Conservation (phyloP, 2,329 filamentous ascomycete species). For the Lachnellula willkommii region DNA sequence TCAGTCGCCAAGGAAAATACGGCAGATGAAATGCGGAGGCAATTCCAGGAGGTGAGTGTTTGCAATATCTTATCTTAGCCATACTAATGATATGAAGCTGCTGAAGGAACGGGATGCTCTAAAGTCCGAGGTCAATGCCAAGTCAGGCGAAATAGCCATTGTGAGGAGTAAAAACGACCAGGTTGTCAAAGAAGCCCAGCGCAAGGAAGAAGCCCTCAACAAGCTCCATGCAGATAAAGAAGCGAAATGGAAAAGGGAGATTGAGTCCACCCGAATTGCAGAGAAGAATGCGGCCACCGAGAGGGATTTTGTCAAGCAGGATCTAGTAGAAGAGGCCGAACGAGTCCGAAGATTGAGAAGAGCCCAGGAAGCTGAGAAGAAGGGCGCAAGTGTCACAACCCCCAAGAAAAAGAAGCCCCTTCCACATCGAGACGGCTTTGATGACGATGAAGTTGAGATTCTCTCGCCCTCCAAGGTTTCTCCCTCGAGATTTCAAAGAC, state of each 20-base stretch:
- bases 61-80: neutral
- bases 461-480: slow-evolving; percentile 44
- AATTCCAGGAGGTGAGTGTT: slow-evolving; percentile 25
- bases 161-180: slow-evolving; percentile 66
- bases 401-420: slow-evolving; percentile 58
- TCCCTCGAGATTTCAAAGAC: slow-evolving; percentile 38
- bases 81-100: slow-evolving; percentile 17
- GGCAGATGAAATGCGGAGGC: slow-evolving; percentile 20
- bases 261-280: slow-evolving; percentile 60
- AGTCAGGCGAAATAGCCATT: slow-evolving; percentile 68
- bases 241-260: slow-evolving; percentile 56
- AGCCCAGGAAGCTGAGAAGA: slow-evolving; percentile 41
- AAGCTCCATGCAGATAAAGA: slow-evolving; percentile 60
- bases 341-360: slow-evolving; percentile 35
- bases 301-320: slow-evolving; percentile 66
- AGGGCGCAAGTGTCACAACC: slow-evolving; percentile 40
- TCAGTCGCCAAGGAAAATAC: slow-evolving; percentile 5
- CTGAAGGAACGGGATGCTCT: slow-evolving; percentile 51
- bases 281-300: slow-evolving; percentile 62
- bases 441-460: slow-evolving; percentile 47
- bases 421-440: slow-evolving; percentile 69
- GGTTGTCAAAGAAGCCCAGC: slow-evolving; percentile 55
- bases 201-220: slow-evolving; percentile 55
- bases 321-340: slow-evolving; percentile 57
- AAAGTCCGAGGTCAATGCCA: slow-evolving; percentile 53